Conservation (phyloP, 805 yeast genomes). For the Sungouiella blattae region DNA sequence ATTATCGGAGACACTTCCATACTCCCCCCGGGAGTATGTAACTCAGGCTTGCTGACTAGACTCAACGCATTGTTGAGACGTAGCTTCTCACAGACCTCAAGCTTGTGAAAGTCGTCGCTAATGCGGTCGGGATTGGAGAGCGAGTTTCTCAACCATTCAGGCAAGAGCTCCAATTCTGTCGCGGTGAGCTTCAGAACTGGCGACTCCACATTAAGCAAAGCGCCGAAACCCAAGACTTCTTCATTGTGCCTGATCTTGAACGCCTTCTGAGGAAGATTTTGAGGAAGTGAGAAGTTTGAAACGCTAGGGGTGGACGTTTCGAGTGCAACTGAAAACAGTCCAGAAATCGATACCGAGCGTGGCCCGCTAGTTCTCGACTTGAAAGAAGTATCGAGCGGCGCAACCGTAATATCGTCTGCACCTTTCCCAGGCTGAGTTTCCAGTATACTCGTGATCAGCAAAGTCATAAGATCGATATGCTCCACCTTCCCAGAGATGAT, state of each 20-base stretch:
- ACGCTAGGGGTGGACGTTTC: slow-evolving; percentile 33
- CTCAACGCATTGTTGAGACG: slow-evolving; percentile 45
- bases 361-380: background rate
- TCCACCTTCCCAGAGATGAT: slow-evolving; percentile 19
- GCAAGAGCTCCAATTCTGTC: slow-evolving; percentile 8
- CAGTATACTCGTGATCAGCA: background rate
- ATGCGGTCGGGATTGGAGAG: slow-evolving; percentile 11
- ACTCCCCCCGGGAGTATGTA: slow-evolving; percentile 16
- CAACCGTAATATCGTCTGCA: background rate
- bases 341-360: background rate
- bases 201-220: background rate
- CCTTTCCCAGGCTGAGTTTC: background rate
- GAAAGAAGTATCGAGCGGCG: background rate
- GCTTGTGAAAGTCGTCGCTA: slow-evolving; percentile 47
- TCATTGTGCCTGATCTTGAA: slow-evolving; percentile 52
- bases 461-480: slow-evolving; percentile 5
- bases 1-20: slow-evolving; percentile 38
- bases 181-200: slow-evolving; percentile 4
- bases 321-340: background rate
- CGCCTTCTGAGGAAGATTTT: slow-evolving; percentile 22
- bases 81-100: slow-evolving; percentile 68
- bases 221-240: slow-evolving; percentile 30
- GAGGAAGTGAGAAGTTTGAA: slow-evolving; percentile 55
- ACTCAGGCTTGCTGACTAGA: slow-evolving; percentile 1
- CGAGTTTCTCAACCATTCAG: slow-evolving; percentile 13